Evolutionary conservation across 1,284 basidiomycete genomes (phyloP), one percentile per base, ranked within the genome.

Genomic region (Filobasidium uniguttulatum): DNA sequence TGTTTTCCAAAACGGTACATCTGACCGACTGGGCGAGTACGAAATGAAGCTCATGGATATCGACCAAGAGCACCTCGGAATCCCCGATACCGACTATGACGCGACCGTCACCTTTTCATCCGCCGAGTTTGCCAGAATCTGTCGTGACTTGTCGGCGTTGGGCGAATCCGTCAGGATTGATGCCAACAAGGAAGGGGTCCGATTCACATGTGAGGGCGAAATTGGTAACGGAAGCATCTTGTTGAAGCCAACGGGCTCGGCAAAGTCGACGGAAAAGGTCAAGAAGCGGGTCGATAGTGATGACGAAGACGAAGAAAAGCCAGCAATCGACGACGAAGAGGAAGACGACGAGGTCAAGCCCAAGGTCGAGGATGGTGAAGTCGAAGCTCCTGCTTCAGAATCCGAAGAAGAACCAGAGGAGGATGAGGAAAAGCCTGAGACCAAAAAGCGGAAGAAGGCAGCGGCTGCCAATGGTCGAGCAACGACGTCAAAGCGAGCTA

Each of bases 31-130:
- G 49, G 90, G 89, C 22, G 89, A 98, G 67, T 98, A 97, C 72
- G 91, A 96, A 62, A 88, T 99, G 82, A 98, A 97, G 71, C 80
- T 98, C 49, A 97, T 99, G 91, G 94, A 98, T 64, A 99, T 99
- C 62, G 93, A 99, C 70, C 76, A 85, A 30, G 94, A 98, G 71
- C 83, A 82, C 52, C 83, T 98, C 49, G 85, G 86, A 46, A 97
- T 98, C 61, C 94, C 94, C n/a, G 90, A 97, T 60, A 99, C 94
- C 2, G 84, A 91, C 55, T 99, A 98, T 70, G 93, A 98, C 62
- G 88, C 89, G 17, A 83, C 85, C 48, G 82, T 98, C 50, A 83
- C 82, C 28, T 82, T 99, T 79, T 79, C 85, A 7, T 81, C 89
- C 0, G 57, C 74, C 45, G 94, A 98, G 69, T 96, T 97, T 65